phyloP scores from a whole-genome alignment of 176 grass and related monocot genomes.

The Oryza punctata region DNA sequence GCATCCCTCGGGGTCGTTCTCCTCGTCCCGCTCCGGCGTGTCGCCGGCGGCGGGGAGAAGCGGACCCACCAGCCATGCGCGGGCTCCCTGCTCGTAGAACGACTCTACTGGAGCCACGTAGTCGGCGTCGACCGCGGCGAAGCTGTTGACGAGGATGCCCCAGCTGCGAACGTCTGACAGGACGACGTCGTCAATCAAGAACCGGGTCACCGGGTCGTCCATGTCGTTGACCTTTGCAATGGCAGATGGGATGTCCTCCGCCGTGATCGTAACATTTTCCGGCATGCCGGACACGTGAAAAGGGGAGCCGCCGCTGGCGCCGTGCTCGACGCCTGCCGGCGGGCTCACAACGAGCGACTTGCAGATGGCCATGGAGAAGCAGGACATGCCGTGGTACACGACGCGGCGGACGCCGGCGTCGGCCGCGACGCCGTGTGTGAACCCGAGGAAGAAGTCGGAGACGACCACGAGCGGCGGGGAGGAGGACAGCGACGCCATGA shows the following conservation, averaged over 20 bases:
- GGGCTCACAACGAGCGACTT: slow-evolving; percentile 36
- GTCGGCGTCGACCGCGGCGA: slow-evolving; percentile 45
- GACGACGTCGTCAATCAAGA: slow-evolving; percentile 32
- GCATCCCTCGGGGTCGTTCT: slow-evolving; percentile 47
- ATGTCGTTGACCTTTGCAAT: slow-evolving; percentile 29
- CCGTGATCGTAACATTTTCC: slow-evolving; percentile 46
- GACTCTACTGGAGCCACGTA: slow-evolving; percentile 45
- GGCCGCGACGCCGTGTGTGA: slow-evolving; percentile 18
- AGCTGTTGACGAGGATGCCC: slow-evolving; percentile 70
- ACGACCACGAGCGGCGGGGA: slow-evolving; percentile 33
- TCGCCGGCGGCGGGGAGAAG: slow-evolving; percentile 26
- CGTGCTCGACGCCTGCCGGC: neutral
- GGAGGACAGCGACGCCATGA: slow-evolving; percentile 39
- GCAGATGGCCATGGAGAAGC: slow-evolving; percentile 60
- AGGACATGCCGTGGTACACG: slow-evolving; percentile 71
- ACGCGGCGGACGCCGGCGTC: slow-evolving; percentile 41
- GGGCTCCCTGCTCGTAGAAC: slow-evolving; percentile 40
- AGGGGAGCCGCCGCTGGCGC: neutral
- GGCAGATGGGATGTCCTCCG: slow-evolving; percentile 23
- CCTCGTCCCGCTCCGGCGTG: neutral
- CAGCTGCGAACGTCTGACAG: slow-evolving; percentile 38
- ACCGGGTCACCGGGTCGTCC: slow-evolving; percentile 33
- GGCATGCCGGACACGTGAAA: slow-evolving; percentile 49
- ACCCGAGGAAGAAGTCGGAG: slow-evolving; percentile 80
- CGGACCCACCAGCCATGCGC: slow-evolving; percentile 52